A percentile compares a stretch with the other conserved stretches of the same genome.
phyloP scores from a whole-genome alignment of 2,329 filamentous ascomycete species.

The Chaetomiaceae sp. region DNA sequence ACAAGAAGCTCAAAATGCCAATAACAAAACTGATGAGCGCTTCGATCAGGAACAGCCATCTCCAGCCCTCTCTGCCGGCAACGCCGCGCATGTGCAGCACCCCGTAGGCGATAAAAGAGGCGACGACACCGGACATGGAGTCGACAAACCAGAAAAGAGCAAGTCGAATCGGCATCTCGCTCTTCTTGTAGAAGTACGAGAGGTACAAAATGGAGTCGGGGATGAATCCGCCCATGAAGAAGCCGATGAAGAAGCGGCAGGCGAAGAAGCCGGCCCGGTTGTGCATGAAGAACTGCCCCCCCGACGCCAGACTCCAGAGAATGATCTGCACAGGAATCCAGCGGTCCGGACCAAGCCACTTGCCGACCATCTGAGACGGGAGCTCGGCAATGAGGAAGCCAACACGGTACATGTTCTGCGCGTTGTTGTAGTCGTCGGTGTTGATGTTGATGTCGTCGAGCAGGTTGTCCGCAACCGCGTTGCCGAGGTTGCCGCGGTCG shows the following conservation, averaged over 20 bases:
- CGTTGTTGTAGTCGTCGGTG: conserved; percentile 38
- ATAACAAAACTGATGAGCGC: conserved; percentile 36
- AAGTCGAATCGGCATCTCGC: conserved; percentile 61
- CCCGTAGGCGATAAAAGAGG: conserved; percentile 47
- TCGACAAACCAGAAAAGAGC: conserved; percentile 63
- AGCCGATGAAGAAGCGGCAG: conserved; percentile 34
- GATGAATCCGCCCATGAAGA: conserved; percentile 56
- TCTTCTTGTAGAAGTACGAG: conserved; percentile 69
- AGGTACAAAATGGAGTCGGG: conserved; percentile 61
- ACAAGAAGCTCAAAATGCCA: conserved; percentile 38
- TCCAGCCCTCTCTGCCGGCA: conserved; percentile 26
- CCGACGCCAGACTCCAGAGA: conserved; percentile 27
- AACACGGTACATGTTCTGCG: conserved; percentile 41
- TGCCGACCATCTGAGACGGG: conserved; percentile 45
- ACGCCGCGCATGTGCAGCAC: conserved; percentile 42
- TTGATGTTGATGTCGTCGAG: conserved; percentile 25
- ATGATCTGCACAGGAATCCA: conserved; percentile 41
- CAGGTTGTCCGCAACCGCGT: conserved; percentile 29
- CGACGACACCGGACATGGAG: conserved; percentile 47
- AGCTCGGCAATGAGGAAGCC: conserved; percentile 45
- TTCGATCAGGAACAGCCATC: conserved; percentile 46
- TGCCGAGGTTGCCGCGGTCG: conserved; percentile 28
- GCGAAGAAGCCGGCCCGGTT: conserved; percentile 28
- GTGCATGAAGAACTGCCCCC: conserved; percentile 28
- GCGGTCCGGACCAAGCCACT: conserved; percentile 43